phyloP scores from a whole-genome alignment of 1,284 basidiomycete genomes.

The Vanrija sp. region DNA sequence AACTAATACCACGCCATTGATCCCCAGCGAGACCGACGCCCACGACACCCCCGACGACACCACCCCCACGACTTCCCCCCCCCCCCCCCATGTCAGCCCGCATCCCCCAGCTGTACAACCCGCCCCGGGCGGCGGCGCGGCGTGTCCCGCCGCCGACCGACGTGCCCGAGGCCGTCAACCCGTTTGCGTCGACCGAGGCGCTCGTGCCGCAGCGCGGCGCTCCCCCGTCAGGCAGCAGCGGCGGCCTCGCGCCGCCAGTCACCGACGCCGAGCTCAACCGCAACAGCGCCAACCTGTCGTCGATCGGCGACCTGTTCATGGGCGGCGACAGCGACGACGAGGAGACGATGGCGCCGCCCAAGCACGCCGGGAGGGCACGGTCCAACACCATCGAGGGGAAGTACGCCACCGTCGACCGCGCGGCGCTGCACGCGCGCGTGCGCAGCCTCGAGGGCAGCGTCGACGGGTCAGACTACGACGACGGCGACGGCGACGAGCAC shows the following conservation, averaged over 20 bases:
- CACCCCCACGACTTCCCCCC: neutral
- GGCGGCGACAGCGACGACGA: neutral
- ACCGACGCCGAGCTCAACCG: neutral
- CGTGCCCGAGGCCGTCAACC: neutral
- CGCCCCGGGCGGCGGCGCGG: neutral
- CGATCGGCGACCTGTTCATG: constrained; percentile 17
- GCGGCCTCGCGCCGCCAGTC: too few species aligned
- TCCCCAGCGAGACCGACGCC: neutral
- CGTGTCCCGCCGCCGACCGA: neutral
- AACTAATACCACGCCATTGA: too few species aligned
- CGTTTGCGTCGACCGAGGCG: constrained; percentile 2
- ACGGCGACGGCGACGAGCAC: neutral
- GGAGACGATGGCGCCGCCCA: neutral
- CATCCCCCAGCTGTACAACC: constrained; percentile 13
- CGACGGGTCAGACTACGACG: neutral
- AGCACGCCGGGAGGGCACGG: neutral
- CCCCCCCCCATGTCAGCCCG: constrained; percentile 6
- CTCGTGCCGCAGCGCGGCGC: neutral
- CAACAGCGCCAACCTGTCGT: constrained; percentile 10
- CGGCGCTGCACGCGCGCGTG: constrained; percentile 8
- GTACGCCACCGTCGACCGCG: neutral
- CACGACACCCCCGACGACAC: neutral
- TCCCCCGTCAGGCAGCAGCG: too few species aligned
- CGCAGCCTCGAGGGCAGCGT: neutral
- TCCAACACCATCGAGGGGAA: neutral